Percentiles rank a stretch among this genome's conserved stretches.
These are phyloP conservation scores for Pezicula neosporulosa DNA, from an alignment of 2,329 filamentous ascomycete genomes.

Conservation along the genomic window DNA sequence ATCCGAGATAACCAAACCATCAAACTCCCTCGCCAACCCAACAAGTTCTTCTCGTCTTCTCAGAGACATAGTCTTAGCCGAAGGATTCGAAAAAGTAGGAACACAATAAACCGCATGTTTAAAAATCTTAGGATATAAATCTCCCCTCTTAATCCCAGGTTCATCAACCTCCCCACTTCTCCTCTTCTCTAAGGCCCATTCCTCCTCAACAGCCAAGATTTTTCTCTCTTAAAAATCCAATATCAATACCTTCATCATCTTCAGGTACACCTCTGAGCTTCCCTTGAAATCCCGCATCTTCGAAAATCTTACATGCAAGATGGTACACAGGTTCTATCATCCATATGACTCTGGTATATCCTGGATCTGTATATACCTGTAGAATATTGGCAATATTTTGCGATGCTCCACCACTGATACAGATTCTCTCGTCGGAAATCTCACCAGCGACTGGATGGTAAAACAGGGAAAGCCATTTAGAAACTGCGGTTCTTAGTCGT, in stretches of 20 bases:
- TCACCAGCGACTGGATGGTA: constrained; percentile 39
- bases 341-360: constrained; percentile 60
- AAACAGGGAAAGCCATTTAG: constrained; percentile 56
- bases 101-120: constrained; percentile 75
- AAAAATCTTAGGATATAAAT: constrained; percentile 82
- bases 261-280: constrained; percentile 59
- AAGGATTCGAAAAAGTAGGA: constrained; percentile 69
- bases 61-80: constrained; percentile 60
- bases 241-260: constrained; percentile 58
- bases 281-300: constrained; percentile 58
- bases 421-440: constrained; percentile 49
- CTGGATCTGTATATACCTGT: constrained; percentile 61
- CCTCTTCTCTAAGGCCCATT: constrained; percentile 27
- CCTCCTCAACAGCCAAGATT: constrained; percentile 29
- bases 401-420: constrained; percentile 63
- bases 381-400: constrained; percentile 62
- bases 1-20: constrained; percentile 63
- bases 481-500: constrained; percentile 50
- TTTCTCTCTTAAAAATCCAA: constrained; percentile 47
- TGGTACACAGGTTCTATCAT: constrained; percentile 66
- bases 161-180: constrained; percentile 1
- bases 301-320: constrained; percentile 61
- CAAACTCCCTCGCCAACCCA: constrained; percentile 56
- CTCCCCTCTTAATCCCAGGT: constrained; percentile 41
- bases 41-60: constrained; percentile 53